Base-by-base conservation (phyloP, 2,329 filamentous ascomycete species). In the Fusarium ramigenum region DNA sequence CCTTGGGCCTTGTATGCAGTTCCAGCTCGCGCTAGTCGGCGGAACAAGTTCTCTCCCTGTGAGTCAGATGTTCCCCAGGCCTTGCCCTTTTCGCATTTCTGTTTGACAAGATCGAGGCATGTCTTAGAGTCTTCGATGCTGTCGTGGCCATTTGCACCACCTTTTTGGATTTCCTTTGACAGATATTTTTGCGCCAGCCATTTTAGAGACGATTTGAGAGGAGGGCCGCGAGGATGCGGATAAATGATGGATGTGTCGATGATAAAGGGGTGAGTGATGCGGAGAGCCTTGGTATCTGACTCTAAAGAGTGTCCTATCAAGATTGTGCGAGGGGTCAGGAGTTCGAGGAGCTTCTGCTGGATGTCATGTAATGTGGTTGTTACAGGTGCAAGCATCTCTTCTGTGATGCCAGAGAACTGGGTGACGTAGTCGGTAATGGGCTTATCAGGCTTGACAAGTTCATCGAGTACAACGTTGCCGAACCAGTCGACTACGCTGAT, bases 341-440 rank as follows among this genome's bases (percentile, higher is more conserved):
- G 85, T 9, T 89, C 82, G 23, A 96, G 84, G 21, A 99, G 87
- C 71, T 91, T 91, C 61, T 88, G 82, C 81, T 99, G 96, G 57
- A 99, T 93, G 79, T 98, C 95, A 62, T 83, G 77, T 14, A 98
- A 88, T 1, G 91, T 95, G 5, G 95, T 98, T 2, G 93, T 97
- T 43, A 98, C 91, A 39, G 91, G 88, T 44, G 91, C 89, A 37
- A 99, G 89, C 89, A 95, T 95, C 72, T 91, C 90, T 77, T 93
- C 88, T 7, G 96, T 99, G 79, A 99, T 98, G 71, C 96, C 96
- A 1, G 96, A 99, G 82, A 91, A 97, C 61, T 88, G 92, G 3
- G 96, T 99, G 44, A 99, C 87, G 80, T 99, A 98, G 85, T 99
- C 93, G 63, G 90, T 92, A 78, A 99, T 95, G n/a, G 93, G 92